phyloP scores from a whole-genome alignment of 2,329 filamentous ascomycete genomes.

The Chrysoporthe austroafricana region DNA sequence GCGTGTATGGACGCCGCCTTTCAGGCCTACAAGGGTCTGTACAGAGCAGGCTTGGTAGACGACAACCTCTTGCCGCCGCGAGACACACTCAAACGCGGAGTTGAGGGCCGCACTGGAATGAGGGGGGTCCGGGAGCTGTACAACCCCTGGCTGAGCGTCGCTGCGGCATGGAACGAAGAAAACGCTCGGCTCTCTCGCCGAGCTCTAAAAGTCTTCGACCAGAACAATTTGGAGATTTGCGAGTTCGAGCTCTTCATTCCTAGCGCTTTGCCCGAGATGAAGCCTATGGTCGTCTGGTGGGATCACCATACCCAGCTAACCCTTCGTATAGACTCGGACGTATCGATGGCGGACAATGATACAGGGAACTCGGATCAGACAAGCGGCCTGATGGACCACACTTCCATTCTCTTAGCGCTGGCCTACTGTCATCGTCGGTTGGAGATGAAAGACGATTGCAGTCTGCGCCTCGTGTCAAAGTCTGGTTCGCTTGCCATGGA shows the following conservation, averaged over 20 bases:
- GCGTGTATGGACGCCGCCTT: slow-evolving; percentile 84
- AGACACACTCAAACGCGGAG: slow-evolving; percentile 41
- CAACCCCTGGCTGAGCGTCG: slow-evolving; percentile 53
- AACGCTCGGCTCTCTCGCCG: slow-evolving; percentile 36
- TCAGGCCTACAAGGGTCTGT: slow-evolving; percentile 73
- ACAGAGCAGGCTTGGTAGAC: slow-evolving; percentile 73
- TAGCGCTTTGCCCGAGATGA: slow-evolving; percentile 42
- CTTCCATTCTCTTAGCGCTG: slow-evolving; percentile 48
- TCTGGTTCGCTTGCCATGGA: slow-evolving; percentile 35
- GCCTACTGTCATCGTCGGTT: slow-evolving; percentile 53
- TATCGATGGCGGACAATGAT: slow-evolving; percentile 30
- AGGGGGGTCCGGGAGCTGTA: slow-evolving; percentile 42
- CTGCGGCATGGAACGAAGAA: slow-evolving; percentile 46
- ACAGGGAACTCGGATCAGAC: neutral
- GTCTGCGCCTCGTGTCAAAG: slow-evolving; percentile 46
- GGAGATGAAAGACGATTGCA: slow-evolving; percentile 43
- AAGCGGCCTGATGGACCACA: slow-evolving; percentile 44
- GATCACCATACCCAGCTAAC: slow-evolving; percentile 42
- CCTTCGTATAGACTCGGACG: slow-evolving; percentile 38
- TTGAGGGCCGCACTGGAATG: slow-evolving; percentile 43
- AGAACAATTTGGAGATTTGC: slow-evolving; percentile 36
- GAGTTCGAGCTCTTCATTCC: slow-evolving; percentile 52
- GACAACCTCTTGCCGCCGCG: slow-evolving; percentile 73
- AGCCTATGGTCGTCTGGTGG: slow-evolving; percentile 46
- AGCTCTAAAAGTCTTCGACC: slow-evolving; percentile 41